Conservation (phyloP, 805 yeast species). For the Starmerella bacillaris region DNA sequence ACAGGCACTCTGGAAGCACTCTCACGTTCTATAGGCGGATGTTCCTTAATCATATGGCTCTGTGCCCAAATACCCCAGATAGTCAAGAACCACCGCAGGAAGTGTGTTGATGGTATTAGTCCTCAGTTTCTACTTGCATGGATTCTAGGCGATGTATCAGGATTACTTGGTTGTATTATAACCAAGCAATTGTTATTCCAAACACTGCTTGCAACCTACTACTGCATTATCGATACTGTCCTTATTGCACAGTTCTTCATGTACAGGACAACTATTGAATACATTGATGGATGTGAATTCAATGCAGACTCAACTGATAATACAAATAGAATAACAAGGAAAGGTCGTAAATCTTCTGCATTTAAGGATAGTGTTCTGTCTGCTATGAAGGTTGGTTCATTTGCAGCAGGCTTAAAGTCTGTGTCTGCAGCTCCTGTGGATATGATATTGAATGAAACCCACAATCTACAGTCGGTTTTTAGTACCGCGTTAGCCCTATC, state of each 20-base stretch:
- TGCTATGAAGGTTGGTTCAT: neutral
- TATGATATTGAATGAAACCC: neutral
- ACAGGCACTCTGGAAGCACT: too few relatives aligned
- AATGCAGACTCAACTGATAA: constrained; percentile 5
- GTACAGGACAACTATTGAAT: constrained; percentile 25
- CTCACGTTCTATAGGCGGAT: constrained; percentile 16
- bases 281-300: constrained; percentile 5
- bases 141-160: constrained; percentile 46
- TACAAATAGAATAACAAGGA: constrained; percentile 2
- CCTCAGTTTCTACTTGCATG: constrained; percentile 41
- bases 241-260: constrained; percentile 55
- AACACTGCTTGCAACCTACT: constrained; percentile 50
- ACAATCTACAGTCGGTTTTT: too few relatives aligned
- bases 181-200: constrained; percentile 75
- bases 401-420: neutral
- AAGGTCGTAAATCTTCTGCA: too few relatives aligned
- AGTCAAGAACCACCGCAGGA: constrained; percentile 35
- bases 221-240: constrained; percentile 50
- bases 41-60: constrained; percentile 43
- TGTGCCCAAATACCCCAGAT: constrained; percentile 64
- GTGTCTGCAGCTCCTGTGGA: constrained; percentile 2
- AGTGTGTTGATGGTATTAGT: constrained; percentile 53
- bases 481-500: too few relatives aligned
- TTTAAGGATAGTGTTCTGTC: neutral
- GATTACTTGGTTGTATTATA: constrained; percentile 50